Percentiles rank a stretch among this genome's conserved stretches.
Evolutionary conservation across 1,284 basidiomycete genomes (phyloP).

Genomic region (Ceratorhiza oryzae-sativae): DNA sequence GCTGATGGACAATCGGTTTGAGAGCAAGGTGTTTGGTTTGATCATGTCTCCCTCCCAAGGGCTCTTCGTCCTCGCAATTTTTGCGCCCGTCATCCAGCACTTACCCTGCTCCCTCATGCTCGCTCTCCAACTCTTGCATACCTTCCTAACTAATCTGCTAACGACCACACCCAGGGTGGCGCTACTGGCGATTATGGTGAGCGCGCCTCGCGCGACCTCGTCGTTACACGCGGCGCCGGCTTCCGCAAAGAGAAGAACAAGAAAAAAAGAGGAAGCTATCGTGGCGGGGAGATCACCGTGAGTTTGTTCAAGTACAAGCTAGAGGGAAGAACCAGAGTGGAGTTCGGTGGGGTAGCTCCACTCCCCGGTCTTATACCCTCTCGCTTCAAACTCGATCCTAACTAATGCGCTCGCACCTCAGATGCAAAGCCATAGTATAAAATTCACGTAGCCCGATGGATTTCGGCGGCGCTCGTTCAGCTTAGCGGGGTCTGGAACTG

Average conservation of each 20-base stretch:
- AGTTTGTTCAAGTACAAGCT: conserved; percentile 47
- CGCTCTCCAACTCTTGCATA: too few species aligned
- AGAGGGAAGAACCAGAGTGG: not conserved
- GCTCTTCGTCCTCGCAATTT: conserved; percentile 18
- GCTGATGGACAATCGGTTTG: conserved; percentile 83
- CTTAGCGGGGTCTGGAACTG: too few species aligned
- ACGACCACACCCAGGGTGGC: conserved; percentile 58
- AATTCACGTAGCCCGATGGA: conserved; percentile 62
- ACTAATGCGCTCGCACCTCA: conserved; percentile 48
- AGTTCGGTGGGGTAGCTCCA: not conserved
- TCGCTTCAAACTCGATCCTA: conserved; percentile 29
- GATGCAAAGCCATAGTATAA: conserved; percentile 86
- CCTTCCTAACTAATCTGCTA: not conserved
- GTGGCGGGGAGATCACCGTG: conserved; percentile 90
- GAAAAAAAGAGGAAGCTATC: conserved; percentile 95
- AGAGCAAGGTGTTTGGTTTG: conserved; percentile 66
- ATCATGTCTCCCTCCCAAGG: conserved; percentile 3
- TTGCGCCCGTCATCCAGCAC: conserved; percentile 13
- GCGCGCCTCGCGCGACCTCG: conserved; percentile 83
- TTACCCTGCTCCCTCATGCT: too few species aligned
- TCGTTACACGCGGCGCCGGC: conserved; percentile 91
- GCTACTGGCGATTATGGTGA: conserved; percentile 85
- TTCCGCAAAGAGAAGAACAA: conserved; percentile 99
- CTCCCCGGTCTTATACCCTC: conserved; percentile 34
- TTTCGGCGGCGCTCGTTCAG: conserved; percentile 3